Evolutionary conservation across 2,329 filamentous ascomycete genomes (phyloP).

Genomic region (Monosporascus ibericus): DNA sequence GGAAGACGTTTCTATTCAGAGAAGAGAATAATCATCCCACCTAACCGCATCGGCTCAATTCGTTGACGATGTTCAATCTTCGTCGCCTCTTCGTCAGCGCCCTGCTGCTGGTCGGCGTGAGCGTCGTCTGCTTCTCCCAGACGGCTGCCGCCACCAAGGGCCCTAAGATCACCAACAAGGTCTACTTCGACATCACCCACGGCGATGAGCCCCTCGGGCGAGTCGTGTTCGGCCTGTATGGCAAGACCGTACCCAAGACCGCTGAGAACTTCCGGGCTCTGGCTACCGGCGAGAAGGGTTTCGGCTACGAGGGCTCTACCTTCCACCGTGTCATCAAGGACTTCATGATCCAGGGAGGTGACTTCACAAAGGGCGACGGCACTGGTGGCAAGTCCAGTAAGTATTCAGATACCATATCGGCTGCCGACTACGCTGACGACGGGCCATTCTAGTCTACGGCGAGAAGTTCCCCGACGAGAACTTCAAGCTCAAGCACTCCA

Average conservation of each 20-base stretch:
- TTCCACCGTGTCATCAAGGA: conserved; percentile 90
- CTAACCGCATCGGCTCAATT: not conserved
- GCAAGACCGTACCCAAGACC: conserved; percentile 78
- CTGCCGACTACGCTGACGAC: not conserved
- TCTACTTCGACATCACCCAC: conserved; percentile 79
- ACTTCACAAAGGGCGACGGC: conserved; percentile 78
- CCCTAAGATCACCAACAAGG: conserved; percentile 93
- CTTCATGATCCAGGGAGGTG: conserved; percentile 89
- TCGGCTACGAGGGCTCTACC: conserved; percentile 71
- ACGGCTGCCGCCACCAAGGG: conserved; percentile 71
- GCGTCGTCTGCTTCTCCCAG: conserved; percentile 70
- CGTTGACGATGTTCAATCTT: conserved; percentile 63
- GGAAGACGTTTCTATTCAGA: not conserved
- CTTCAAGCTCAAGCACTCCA: conserved; percentile 91
- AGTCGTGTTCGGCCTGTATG: conserved; percentile 77
- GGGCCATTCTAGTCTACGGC: conserved; percentile 61
- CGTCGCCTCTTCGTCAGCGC: conserved; percentile 65
- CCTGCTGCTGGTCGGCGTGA: conserved; percentile 70
- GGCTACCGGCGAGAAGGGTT: conserved; percentile 80
- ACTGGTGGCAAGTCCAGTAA: conserved; percentile 80
- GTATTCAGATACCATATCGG: conserved; percentile 22
- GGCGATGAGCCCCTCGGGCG: conserved; percentile 69
- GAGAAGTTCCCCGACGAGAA: conserved; percentile 83
- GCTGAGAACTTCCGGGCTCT: conserved; percentile 71
- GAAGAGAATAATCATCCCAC: not conserved